Percentiles rank a stretch among this genome's conserved stretches.
Conservation (phyloP, 1,139 yeast genomes). For the Yamadazyma triangularis region DNA sequence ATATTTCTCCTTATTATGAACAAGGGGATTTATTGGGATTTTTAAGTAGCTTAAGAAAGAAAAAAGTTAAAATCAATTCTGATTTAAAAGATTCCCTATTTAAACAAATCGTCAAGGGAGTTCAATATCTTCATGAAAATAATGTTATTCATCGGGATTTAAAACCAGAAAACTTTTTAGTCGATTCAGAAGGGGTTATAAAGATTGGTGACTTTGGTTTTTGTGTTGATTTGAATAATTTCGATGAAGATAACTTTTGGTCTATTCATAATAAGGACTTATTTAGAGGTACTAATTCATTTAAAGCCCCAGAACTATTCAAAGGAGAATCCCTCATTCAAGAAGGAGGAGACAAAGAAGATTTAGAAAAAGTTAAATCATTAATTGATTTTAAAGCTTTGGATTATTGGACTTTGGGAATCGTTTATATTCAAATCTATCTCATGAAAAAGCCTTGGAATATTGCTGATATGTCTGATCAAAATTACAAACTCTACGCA, state of each 20-base stretch:
- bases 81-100: conserved; percentile 43
- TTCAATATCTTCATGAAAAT: conserved; percentile 39
- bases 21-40: conserved; percentile 47
- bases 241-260: conserved; percentile 13
- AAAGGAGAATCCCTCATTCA: conserved; percentile 16
- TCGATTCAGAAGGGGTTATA: conserved; percentile 41
- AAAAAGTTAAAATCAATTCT: conserved; percentile 23
- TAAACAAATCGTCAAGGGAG: conserved; percentile 44
- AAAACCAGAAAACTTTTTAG: conserved; percentile 52
- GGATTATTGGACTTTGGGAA: conserved; percentile 53
- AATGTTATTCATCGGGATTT: conserved; percentile 49
- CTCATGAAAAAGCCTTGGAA: conserved; percentile 49
- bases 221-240: conserved; percentile 28
- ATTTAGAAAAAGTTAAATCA: conserved; percentile 7
- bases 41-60: conserved; percentile 32
- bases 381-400: conserved; percentile 22
- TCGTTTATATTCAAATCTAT: conserved; percentile 42
- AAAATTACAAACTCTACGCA: conserved; percentile 20
- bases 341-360: conserved; percentile 4
- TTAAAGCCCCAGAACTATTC: conserved; percentile 53
- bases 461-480: conserved; percentile 25
- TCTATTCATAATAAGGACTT: conserved; percentile 20
- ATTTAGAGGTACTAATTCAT: conserved; percentile 47
- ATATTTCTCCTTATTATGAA: conserved; percentile 40
- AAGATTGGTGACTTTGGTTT: conserved; percentile 53